phyloP scores from a whole-genome alignment of 75 land plant genomes.

The Sequoia sempervirens region DNA sequence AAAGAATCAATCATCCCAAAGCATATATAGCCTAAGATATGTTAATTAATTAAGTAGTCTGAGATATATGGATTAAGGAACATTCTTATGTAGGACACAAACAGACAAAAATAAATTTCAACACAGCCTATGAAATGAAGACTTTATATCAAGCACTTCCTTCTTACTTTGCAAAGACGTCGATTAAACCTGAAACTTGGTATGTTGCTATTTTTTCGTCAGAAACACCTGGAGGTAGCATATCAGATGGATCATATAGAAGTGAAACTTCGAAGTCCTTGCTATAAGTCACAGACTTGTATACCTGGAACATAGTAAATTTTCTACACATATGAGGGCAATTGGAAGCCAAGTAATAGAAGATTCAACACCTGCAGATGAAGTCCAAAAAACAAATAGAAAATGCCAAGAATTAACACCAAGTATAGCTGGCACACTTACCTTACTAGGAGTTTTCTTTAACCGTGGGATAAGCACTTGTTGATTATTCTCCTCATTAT shows the following conservation, averaged over 20 bases:
- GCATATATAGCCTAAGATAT: not conserved
- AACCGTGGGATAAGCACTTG: conserved; percentile 67
- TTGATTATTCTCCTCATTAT: conserved; percentile 43
- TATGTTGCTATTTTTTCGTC: conserved; percentile 63
- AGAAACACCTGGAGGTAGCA: conserved; percentile 64
- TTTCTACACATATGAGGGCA: not conserved
- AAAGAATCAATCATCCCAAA: not conserved
- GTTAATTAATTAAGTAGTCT: not conserved
- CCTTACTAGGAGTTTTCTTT: conserved; percentile 86
- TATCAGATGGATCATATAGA: conserved; percentile 53
- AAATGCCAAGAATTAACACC: not conserved
- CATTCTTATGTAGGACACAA: not conserved
- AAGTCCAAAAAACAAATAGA: not conserved
- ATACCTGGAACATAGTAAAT: conserved; percentile 32
- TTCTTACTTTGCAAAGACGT: conserved; percentile 70
- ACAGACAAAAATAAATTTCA: not conserved
- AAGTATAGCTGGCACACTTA: conserved; percentile 10
- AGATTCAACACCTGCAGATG: not conserved
- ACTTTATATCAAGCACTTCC: not conserved
- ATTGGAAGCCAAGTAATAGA: not conserved
- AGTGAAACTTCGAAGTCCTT: conserved; percentile 85
- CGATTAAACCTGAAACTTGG: conserved; percentile 69
- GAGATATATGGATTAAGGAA: not conserved
- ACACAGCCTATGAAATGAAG: not conserved
- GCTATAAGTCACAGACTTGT: conserved; percentile 46